phyloP scores from a whole-genome alignment of 2,329 filamentous ascomycete genomes.

The Fusarium pseudograminearum region DNA sequence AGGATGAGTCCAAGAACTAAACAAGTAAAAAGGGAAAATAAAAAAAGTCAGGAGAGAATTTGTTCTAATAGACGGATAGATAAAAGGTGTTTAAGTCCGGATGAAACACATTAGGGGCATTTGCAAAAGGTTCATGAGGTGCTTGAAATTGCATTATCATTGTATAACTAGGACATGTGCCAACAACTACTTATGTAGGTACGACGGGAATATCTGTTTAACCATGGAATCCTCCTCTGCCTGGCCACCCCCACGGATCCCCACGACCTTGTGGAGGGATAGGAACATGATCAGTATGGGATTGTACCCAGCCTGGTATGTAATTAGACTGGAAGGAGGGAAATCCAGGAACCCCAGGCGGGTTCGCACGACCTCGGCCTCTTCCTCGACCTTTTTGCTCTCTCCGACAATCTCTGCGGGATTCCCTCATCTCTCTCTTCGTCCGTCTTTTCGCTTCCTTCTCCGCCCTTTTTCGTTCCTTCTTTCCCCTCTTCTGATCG shows the following conservation, averaged over 20 bases:
- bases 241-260: slow-evolving; percentile 18
- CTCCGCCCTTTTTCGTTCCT: slow-evolving; percentile 51
- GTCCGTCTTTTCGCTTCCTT: slow-evolving; percentile 51
- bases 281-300: neutral
- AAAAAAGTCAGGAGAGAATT: neutral
- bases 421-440: slow-evolving; percentile 48
- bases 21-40: neutral
- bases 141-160: neutral
- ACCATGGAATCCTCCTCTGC: slow-evolving; percentile 11
- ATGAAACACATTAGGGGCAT: slow-evolving; percentile 30
- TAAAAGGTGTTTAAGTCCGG: slow-evolving; percentile 32
- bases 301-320: neutral
- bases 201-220: slow-evolving; percentile 2
- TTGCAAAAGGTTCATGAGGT: slow-evolving; percentile 1
- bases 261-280: slow-evolving; percentile 9
- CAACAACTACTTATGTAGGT: neutral
- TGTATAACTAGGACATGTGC: neutral
- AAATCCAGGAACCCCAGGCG: slow-evolving; percentile 14
- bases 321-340: neutral
- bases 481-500: slow-evolving; percentile 48
- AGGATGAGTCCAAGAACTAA: slow-evolving; percentile 65
- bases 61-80: slow-evolving; percentile 47
- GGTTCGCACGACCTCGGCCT: slow-evolving; percentile 24
- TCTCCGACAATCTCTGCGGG: slow-evolving; percentile 49
- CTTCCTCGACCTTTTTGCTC: slow-evolving; percentile 18